These are phyloP conservation scores for Crassisporium funariophilum DNA, from an alignment of 768 basidiomycete genomes.

Conservation along the genomic window DNA sequence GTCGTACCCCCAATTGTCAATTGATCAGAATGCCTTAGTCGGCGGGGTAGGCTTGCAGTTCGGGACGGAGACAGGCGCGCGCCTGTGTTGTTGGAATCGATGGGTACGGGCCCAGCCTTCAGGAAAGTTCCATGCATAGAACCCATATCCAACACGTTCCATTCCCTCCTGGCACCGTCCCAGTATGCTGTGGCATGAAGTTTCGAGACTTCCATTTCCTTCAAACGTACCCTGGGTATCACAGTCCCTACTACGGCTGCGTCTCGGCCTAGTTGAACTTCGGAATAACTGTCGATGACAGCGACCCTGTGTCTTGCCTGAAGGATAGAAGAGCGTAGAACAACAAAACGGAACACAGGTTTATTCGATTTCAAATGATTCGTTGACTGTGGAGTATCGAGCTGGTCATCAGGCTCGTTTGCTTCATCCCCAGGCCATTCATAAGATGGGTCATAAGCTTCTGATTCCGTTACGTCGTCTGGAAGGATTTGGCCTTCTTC, in stretches of 20 bases:
- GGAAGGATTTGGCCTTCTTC: slow-evolving; percentile 22
- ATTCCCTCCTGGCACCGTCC: slow-evolving; percentile 58
- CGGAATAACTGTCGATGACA: slow-evolving; percentile 50
- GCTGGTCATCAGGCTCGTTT: slow-evolving; percentile 1
- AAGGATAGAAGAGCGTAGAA: slow-evolving; percentile 58
- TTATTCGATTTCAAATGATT: too few relatives aligned
- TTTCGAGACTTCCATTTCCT: slow-evolving; percentile 86
- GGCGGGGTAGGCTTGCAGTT: slow-evolving; percentile 67
- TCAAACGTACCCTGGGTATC: slow-evolving; percentile 69
- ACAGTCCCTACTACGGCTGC: slow-evolving; percentile 48
- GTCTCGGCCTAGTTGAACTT: slow-evolving; percentile 79
- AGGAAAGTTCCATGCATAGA: slow-evolving; percentile 84
- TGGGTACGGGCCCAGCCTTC: slow-evolving; percentile 28
- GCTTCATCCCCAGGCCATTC: slow-evolving; percentile 61
- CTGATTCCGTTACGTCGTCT: slow-evolving; percentile 3
- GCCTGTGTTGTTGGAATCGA: slow-evolving; percentile 32
- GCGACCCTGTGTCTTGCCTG: slow-evolving; percentile 48
- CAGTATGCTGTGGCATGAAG: slow-evolving; percentile 76
- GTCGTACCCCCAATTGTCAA: slow-evolving; percentile 71
- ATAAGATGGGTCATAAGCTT: slow-evolving; percentile 50
- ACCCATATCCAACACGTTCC: slow-evolving; percentile 84
- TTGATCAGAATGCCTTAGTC: slow-evolving; percentile 62
- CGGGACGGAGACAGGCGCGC: slow-evolving; percentile 64
- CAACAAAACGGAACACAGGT: slow-evolving; percentile 54
- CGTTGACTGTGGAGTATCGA: too few relatives aligned